Evolutionary conservation across 441 rosid genomes (phyloP).

Genomic region (Pelargonium myrrhifolium): DNA sequence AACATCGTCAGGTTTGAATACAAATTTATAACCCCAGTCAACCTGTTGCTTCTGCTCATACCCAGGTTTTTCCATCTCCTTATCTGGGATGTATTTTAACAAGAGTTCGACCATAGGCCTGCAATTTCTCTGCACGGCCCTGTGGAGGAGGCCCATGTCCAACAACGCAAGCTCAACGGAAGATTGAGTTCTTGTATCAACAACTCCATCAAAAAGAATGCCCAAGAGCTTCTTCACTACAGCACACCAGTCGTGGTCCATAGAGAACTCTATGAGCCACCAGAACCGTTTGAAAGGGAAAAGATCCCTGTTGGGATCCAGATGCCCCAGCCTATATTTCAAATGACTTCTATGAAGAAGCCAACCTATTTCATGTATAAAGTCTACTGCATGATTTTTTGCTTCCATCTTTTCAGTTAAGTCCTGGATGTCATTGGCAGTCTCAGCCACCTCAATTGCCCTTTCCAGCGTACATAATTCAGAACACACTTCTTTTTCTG

Average conservation of each 20-base stretch:
- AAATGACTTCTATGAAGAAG: constrained; percentile 39
- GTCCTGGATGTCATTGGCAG: constrained; percentile 12
- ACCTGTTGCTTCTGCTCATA: constrained; percentile 14
- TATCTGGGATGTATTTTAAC: constrained; percentile 28
- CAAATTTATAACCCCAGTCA: neutral
- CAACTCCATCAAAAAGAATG: constrained; percentile 34
- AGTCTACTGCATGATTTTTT: constrained; percentile 40
- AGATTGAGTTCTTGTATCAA: constrained; percentile 26
- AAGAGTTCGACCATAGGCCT: constrained; percentile 41
- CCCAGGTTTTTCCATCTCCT: constrained; percentile 19
- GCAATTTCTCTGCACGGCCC: constrained; percentile 45
- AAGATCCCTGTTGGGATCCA: constrained; percentile 25
- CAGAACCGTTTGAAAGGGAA: constrained; percentile 40
- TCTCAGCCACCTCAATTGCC: constrained; percentile 31
- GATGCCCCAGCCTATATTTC: constrained; percentile 24
- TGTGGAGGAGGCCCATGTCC: constrained; percentile 48
- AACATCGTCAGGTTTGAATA: constrained; percentile 36
- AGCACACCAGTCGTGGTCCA: constrained; percentile 51
- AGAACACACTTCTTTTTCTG: constrained; percentile 46
- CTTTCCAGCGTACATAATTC: constrained; percentile 47
- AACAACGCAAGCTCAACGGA: constrained; percentile 31
- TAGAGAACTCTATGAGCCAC: constrained; percentile 48
- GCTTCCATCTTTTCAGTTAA: constrained; percentile 22
- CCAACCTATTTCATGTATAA: constrained; percentile 60
- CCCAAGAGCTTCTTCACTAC: constrained; percentile 44